Evolutionary conservation across 305 asterid genomes (phyloP), one percentile per base, ranked within the genome.

Genomic region (Fraxinus baroniana): DNA sequence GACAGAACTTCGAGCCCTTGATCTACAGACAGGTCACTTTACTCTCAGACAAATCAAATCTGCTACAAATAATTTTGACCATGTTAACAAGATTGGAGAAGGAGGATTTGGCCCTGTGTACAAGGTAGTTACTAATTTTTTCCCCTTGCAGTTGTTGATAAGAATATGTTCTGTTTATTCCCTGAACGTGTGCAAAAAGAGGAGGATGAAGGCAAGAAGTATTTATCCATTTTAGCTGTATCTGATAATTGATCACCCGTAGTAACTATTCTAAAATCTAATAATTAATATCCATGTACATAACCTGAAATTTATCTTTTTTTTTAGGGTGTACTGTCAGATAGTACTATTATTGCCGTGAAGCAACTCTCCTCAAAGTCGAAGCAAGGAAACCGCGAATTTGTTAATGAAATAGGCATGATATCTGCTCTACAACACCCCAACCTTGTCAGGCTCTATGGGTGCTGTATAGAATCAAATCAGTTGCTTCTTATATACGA

Each of bases 91-190:
- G 91, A 94, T 95, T 39, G 99, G 99, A 49, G 99, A 95, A 87
- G 99, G 99, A 81, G 99, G 99, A 41, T 95, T 95, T 81, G 99
- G 99, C 32, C 89, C 99, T 1, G 99, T 95, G 78, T 94, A 89
- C 90, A 94, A 93, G 97, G 98, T 94, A 78, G 52, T 30, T 49
- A 77, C 7, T 35, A 70, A 24, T 60, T 20, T 52, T 81, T 39
- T 39, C 22, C 77, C 46, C 64, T 55, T 13, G 39, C 2, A 17
- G 22, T 24, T 39, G 9, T 76, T 24, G 24, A 76, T 8, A 17
- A 76, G 57, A 24, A 17, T 24, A 1, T n/a, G 37, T 52, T 76
- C 66, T 76, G 5, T 81, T 46, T 46, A 22, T 52, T 76, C 84
- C 36, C 12, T 24, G 60, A 46, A 64, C 46, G 12, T 18, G 5